A percentile compares a stretch with the other conserved stretches of the same genome.
These are phyloP conservation scores for Henckelia pumila DNA, from an alignment of 257 asterid genomes.

Conservation along the genomic window DNA sequence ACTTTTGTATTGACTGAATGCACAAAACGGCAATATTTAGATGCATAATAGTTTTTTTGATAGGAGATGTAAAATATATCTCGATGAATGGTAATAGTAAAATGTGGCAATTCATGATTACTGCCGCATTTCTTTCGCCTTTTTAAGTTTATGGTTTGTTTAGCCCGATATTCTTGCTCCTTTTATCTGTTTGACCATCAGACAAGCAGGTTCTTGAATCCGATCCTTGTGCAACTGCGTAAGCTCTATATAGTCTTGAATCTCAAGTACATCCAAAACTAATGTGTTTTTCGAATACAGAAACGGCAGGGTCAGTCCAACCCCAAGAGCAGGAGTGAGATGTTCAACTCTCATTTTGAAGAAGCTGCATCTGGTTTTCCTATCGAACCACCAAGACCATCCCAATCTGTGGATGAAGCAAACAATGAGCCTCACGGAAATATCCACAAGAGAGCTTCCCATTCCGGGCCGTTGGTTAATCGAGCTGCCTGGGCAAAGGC, in stretches of 20 bases:
- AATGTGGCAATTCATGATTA: neutral
- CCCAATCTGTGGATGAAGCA: constrained; percentile 61
- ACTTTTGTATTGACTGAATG: neutral
- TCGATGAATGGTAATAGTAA: neutral
- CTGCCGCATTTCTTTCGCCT: neutral
- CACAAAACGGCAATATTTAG: neutral
- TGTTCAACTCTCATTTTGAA: constrained; percentile 85
- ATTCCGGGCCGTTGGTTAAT: constrained; percentile 90
- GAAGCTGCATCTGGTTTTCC: constrained; percentile 95
- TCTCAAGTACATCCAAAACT: neutral
- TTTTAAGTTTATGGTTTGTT: neutral
- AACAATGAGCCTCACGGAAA: constrained; percentile 47
- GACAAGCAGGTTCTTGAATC: neutral
- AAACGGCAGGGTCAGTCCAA: constrained; percentile 71
- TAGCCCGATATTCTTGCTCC: neutral
- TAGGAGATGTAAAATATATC: neutral
- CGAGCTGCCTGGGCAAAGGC: constrained; percentile 83
- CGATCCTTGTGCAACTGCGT: neutral
- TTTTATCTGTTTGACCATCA: neutral
- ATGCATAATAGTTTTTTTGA: neutral
- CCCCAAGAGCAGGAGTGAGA: constrained; percentile 95
- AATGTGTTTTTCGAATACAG: constrained; percentile 41
- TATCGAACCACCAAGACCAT: constrained; percentile 86
- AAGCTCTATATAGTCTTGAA: neutral
- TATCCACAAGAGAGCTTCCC: constrained; percentile 74